Conservation (phyloP, 2,329 filamentous ascomycete species). For the Cylindrodendrum hubeiense region DNA sequence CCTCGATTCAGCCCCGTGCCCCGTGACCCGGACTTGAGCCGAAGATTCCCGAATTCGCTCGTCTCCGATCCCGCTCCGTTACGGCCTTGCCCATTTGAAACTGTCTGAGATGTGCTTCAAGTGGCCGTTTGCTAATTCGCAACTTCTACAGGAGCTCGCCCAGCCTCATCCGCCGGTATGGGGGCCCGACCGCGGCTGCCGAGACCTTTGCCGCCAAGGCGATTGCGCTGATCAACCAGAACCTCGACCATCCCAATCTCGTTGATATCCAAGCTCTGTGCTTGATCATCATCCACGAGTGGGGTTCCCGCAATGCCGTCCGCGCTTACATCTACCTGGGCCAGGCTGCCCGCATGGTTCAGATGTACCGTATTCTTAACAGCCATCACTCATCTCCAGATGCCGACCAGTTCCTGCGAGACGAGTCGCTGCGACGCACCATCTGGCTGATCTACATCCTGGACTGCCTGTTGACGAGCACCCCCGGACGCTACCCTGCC, state of each 20-base stretch:
- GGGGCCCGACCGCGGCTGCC: slow-evolving; percentile 65
- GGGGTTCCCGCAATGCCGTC: slow-evolving; percentile 71
- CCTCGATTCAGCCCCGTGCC: slow-evolving; percentile 14
- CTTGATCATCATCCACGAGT: slow-evolving; percentile 72
- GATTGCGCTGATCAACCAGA: slow-evolving; percentile 68
- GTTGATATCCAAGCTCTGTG: slow-evolving; percentile 73
- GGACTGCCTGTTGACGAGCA: slow-evolving; percentile 72
- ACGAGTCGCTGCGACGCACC: slow-evolving; percentile 71
- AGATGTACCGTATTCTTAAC: slow-evolving; percentile 73
- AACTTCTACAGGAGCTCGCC: slow-evolving; percentile 62
- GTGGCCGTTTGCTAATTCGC: slow-evolving; percentile 27
- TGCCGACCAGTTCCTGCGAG: slow-evolving; percentile 70
- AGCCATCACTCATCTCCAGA: slow-evolving; percentile 64
- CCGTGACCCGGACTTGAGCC: slow-evolving; percentile 37
- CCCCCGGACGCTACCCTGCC: slow-evolving; percentile 69
- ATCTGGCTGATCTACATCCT: slow-evolving; percentile 74
- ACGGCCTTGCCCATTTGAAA: slow-evolving; percentile 13
- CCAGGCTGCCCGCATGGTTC: slow-evolving; percentile 73
- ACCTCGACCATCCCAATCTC: slow-evolving; percentile 69
- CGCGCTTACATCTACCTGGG: slow-evolving; percentile 74
- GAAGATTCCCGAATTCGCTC: slow-evolving; percentile 33
- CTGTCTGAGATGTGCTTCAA: slow-evolving; percentile 1
- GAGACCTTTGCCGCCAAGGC: slow-evolving; percentile 72
- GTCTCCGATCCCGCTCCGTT: slow-evolving; percentile 21
- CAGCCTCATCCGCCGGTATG: slow-evolving; percentile 69